Conservation (phyloP, 768 basidiomycete genomes). For the Solioccasus polychromus region DNA sequence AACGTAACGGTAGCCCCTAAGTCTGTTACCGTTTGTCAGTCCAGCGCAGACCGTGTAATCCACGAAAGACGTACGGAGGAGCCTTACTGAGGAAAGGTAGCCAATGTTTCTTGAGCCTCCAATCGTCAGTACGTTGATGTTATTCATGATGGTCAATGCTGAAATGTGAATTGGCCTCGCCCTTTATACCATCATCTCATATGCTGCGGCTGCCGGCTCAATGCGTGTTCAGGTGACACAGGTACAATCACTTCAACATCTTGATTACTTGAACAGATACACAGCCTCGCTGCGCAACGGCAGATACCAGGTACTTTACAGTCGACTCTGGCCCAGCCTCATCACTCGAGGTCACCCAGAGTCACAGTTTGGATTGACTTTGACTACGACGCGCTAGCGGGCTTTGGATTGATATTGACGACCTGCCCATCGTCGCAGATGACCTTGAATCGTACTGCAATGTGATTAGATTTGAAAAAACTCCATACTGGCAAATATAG, state of each 20-base stretch:
- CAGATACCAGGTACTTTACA: too few relatives aligned
- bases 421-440: constrained; percentile 60
- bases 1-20: constrained; percentile 61
- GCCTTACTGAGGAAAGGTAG: constrained; percentile 45
- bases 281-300: constrained; percentile 1
- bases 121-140: constrained; percentile 37
- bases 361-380: too few relatives aligned
- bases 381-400: neutral
- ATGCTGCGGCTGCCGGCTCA: neutral
- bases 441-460: constrained; percentile 61
- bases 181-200: constrained; percentile 12
- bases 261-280: too few relatives aligned
- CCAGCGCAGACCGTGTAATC: neutral
- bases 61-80: constrained; percentile 37
- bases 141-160: constrained; percentile 12
- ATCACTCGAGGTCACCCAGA: too few relatives aligned
- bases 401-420: constrained; percentile 31
- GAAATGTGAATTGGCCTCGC: neutral
- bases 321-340: too few relatives aligned
- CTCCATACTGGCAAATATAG: too few relatives aligned
- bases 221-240: too few relatives aligned
- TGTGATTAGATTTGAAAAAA: too few relatives aligned
- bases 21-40: constrained; percentile 34
- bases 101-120: constrained; percentile 60
- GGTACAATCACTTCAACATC: too few relatives aligned